Evolutionary conservation across 2,329 filamentous ascomycete species (phyloP), one percentile per base, ranked within the genome.

Genomic region (Pyrenophora seminiperda): DNA sequence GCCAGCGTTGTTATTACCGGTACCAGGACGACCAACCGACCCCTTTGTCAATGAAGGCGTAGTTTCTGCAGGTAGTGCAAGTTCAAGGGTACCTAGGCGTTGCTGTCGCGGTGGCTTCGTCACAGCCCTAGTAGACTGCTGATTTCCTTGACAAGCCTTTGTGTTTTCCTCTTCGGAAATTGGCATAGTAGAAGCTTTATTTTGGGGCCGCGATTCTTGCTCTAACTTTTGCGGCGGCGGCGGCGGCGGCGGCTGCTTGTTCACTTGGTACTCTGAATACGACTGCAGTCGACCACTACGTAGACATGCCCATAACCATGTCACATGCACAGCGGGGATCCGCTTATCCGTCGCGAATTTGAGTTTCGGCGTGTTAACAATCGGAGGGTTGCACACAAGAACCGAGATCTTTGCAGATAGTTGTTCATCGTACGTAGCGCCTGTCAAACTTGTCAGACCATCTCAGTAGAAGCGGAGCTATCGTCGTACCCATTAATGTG

Each of bases 241-340:
- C 22, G 46, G 22, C 31, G 49, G 47, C 30, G 54, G 59, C 14
- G 58, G 51, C 22, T 44, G 22, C 4, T 54, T 50, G 17, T 61
- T 66, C 18, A 73, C 47, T 18, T 65, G 49, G 41, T 70, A 83
- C 22, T 75, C 70, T 17, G 76, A 71, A 41, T 79, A 80, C 9
- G 78, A 65, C 47, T 81, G 75, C 61, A 75, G 77, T 45, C 76
- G 70, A 22, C 82, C 63, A 37, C 66, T 70, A 44, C 80, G 78
- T 41, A 97, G 85, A 58, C 89, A 94, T 42, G 87, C 82, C 86
- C 89, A 94, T 2, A 99, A 78, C 94, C 94, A 99, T 17, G 87
- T 83, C 14, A 84, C 83, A 6, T 82, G 82, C 9, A 97, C 89
- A n/a, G 93, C 84, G 2, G 91, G 90, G 9, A 97, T 87, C 4